Base-by-base conservation (phyloP, 345 rosid genomes). In the Pseudoturritis turrita region DNA sequence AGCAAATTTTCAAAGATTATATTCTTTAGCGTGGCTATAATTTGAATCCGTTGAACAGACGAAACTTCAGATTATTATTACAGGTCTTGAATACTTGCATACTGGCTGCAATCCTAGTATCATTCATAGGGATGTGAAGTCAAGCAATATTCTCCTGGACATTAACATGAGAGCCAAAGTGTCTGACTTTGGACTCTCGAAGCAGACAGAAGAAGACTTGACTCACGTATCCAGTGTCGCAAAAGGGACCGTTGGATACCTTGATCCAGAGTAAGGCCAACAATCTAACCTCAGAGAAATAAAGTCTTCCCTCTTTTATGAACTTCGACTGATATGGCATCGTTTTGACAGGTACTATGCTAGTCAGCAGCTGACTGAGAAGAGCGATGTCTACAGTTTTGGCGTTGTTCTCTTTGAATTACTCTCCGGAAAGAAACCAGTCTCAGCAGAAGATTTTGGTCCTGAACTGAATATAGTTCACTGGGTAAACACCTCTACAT, bases 71-170 rank as follows among this genome's bases (percentile, higher is more conserved):
- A 80, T 72, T 44, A 58, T 72, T 44, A 58, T 53, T 85, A 79
- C 81, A 95, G 99, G 99, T 72, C 98, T 96, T 31, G 99, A 96
- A 54, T 96, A 96, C 88, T 80, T 96, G 79, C 99, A 92, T 72
- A 84, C 89, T 7, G 99, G 99, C 47, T 92, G 99, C 86, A 90
- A 74, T 65, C 99, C 99, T 1, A 79, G 96, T 62, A 96, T 96
- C 77, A 92, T 96, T 74, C 99, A 96, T 65, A 82, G 98, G 62
- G 99, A 96, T 74, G 98, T 92, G 28, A 96, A 96, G 78, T 84
- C 98, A 26, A 96, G 95, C 81, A 96, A 96, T 75, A 96, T 92
- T 67, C 96, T 96, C 49, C 74, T 96, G 14, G 98, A 96, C 82
- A 77, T 84, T 64, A 85, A 88, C 66, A 92, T 96, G 99, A 90